Base-by-base conservation (phyloP, 2,329 filamentous ascomycete genomes). In the Diplodia intermedia region DNA sequence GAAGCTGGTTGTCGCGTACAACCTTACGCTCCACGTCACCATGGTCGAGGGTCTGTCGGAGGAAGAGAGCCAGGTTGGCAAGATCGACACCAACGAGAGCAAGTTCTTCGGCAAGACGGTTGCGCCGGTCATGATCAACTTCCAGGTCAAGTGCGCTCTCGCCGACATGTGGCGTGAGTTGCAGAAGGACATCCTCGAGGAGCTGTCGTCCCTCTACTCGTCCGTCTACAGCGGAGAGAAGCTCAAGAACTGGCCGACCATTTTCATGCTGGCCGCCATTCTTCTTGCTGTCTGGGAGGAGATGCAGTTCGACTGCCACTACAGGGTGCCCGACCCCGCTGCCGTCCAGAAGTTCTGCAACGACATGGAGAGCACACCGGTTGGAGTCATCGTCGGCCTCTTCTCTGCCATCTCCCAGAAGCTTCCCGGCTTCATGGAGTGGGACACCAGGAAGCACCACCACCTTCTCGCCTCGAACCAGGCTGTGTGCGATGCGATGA, bases 321-420 rank as follows among this genome's bases (percentile, higher is more conserved):
- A 97, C 86, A 91, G 94, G 65, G 90, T 96, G 3, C 93, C 92
- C 4, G 94, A 97, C 78, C 86, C 91, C 66, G 85, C 87, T 61
- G 91, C 91, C 5, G 94, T 97, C 70, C 89, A 94, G 76, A 97
- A 97, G 83, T 98, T 98, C 85, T 97, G 94, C 84, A 88, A 85
- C 69, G 94, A 98, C 77, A 98, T 98, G 94, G 94, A 98, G 83
- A 92, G 91, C 11, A 97, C 91, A 8, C 94, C 94, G 0, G 94
- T 98, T 52, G 94, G 94, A 74, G 94, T 98, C 74, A 97, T 98
- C 75, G 93, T 97, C 71, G 94, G 94, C 55, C 87, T 98, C 36
- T 98, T 98, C 89, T 93, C 97, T 74, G 94, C 94, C 80, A 98
- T 98, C 78, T 97, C 94, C 1, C 94, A 97, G 82, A 97, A 98